Evolutionary conservation across 345 rosid genomes (phyloP).

Genomic region (Pistacia vera): DNA sequence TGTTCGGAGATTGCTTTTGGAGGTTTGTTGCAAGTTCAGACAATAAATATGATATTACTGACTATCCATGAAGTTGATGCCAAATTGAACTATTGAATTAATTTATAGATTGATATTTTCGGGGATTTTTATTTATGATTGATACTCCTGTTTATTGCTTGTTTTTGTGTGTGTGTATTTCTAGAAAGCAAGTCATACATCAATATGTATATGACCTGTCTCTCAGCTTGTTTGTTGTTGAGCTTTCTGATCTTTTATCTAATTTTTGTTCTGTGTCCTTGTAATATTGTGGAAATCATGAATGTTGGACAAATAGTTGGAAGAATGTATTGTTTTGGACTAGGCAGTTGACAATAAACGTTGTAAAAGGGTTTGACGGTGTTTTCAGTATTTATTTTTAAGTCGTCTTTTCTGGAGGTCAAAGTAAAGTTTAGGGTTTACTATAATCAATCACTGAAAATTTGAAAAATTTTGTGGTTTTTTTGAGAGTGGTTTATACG

Average conservation of each 20-base stretch:
- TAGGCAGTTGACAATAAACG: neutral
- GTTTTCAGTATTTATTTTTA: neutral
- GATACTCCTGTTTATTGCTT: neutral
- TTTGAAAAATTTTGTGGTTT: neutral
- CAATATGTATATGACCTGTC: neutral
- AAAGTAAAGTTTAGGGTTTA: neutral
- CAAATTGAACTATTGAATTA: neutral
- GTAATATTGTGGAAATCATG: neutral
- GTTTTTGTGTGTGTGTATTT: neutral
- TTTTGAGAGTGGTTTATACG: neutral
- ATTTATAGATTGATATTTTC: neutral
- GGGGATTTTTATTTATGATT: neutral
- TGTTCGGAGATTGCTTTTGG: constrained; percentile 60
- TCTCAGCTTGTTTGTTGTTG: neutral
- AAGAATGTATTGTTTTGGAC: neutral
- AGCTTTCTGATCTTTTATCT: neutral
- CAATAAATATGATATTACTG: neutral
- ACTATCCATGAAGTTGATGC: neutral
- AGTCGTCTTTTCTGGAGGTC: neutral
- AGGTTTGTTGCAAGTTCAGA: constrained; percentile 54
- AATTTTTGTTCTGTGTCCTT: neutral
- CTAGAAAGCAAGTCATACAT: neutral
- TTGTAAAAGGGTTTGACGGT: neutral
- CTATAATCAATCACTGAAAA: too few relatives aligned
- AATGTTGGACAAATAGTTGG: neutral